phyloP scores from a whole-genome alignment of 2,329 filamentous ascomycete genomes.

The Plenodomus lindquistii region DNA sequence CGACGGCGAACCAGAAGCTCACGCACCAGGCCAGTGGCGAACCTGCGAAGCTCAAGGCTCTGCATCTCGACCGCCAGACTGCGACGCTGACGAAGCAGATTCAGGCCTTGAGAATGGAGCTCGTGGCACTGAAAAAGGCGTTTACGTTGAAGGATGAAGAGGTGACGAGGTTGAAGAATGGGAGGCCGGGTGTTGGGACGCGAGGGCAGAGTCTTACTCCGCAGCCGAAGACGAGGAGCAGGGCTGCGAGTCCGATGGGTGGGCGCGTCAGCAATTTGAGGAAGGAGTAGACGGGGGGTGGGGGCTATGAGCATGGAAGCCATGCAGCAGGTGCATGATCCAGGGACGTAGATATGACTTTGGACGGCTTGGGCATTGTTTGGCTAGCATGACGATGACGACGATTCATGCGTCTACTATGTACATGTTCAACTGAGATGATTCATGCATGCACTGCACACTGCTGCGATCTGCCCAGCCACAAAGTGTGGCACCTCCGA shows the following conservation, averaged over 20 bases:
- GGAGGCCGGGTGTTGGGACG: slow-evolving; percentile 31
- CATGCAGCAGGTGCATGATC: background rate
- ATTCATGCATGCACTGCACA: too few relatives aligned
- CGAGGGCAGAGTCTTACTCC: slow-evolving; percentile 35
- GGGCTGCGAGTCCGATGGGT: slow-evolving; percentile 35
- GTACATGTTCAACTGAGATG: too few relatives aligned
- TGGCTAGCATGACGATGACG: too few relatives aligned
- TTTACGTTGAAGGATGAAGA: slow-evolving; percentile 31
- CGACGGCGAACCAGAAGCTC: slow-evolving; percentile 16
- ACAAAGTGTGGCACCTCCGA: slow-evolving; percentile 21
- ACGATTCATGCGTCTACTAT: too few relatives aligned
- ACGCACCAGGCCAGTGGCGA: slow-evolving; percentile 22
- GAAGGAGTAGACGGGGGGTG: slow-evolving; percentile 8
- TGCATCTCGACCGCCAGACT: slow-evolving; percentile 19
- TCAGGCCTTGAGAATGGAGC: slow-evolving; percentile 10
- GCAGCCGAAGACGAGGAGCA: slow-evolving; percentile 27
- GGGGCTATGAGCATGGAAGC: background rate
- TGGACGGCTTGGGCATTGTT: too few relatives aligned
- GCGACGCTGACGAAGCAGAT: slow-evolving; percentile 11
- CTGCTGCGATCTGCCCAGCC: background rate
- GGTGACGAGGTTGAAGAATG: slow-evolving; percentile 18
- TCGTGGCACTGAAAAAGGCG: slow-evolving; percentile 15
- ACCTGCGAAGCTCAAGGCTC: slow-evolving; percentile 17
- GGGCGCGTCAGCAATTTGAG: slow-evolving; percentile 29
- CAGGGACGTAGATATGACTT: background rate